These are phyloP conservation scores for Deinandra increscens DNA, from an alignment of 129 eudicot species.

Conservation along the genomic window DNA sequence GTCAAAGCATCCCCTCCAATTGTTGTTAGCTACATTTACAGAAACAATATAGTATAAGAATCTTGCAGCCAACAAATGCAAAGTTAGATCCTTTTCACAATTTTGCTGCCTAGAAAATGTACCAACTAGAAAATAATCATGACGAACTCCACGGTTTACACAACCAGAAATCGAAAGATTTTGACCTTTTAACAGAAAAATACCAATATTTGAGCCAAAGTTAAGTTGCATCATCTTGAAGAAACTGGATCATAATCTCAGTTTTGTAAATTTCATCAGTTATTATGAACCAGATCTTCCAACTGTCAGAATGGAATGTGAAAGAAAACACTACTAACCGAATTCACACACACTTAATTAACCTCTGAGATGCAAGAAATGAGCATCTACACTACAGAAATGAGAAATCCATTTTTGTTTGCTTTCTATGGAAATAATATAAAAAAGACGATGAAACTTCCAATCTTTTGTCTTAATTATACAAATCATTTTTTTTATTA, in stretches of 20 bases:
- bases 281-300: conserved; percentile 24
- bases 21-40: conserved; percentile 46
- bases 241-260: conserved; percentile 4
- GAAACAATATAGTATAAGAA: conserved; percentile 5
- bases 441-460: not conserved
- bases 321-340: conserved; percentile 8
- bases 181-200: not conserved
- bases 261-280: not conserved
- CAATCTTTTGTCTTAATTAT: conserved; percentile 8
- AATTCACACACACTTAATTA: conserved; percentile 1
- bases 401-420: not conserved
- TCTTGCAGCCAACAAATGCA: conserved; percentile 25
- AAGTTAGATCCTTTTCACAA: conserved; percentile 5
- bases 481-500: not conserved
- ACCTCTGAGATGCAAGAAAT: conserved; percentile 15
- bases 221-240: not conserved
- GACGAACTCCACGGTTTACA: not conserved
- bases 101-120: conserved; percentile 3
- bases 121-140: conserved; percentile 3
- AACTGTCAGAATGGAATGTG: not conserved
- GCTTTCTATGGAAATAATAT: not conserved
- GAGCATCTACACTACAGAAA: no score
- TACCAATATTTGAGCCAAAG: conserved; percentile 8
- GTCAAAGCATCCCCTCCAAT: conserved; percentile 69
- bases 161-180: not conserved